These are phyloP conservation scores for Cryoendolithus antarcticus DNA, from an alignment of 2,329 filamentous ascomycete genomes.

Conservation along the genomic window DNA sequence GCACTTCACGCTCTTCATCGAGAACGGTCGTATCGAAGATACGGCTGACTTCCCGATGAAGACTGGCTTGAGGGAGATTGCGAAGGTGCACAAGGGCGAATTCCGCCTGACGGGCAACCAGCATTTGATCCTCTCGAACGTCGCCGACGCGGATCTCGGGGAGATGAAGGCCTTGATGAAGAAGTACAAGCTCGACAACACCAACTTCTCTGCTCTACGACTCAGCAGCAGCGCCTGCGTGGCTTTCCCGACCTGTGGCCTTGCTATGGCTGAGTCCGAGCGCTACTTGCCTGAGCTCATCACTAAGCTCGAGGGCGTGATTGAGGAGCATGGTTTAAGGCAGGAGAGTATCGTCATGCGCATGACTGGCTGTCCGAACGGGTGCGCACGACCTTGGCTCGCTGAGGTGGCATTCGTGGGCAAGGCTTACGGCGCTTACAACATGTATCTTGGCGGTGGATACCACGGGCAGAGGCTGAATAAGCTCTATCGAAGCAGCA, in stretches of 20 bases:
- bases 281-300: constrained; percentile 90
- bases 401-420: constrained; percentile 96
- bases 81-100: constrained; percentile 85
- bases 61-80: constrained; percentile 85
- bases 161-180: constrained; percentile 71
- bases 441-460: constrained; percentile 97
- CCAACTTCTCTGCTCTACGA: constrained; percentile 79
- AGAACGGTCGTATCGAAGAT: constrained; percentile 95
- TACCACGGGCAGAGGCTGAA: constrained; percentile 95
- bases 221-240: constrained; percentile 91
- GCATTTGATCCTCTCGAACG: constrained; percentile 84
- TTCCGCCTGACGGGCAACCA: constrained; percentile 97
- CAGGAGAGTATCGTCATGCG: constrained; percentile 98
- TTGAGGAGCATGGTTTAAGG: constrained; percentile 80
- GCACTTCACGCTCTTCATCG: constrained; percentile 99
- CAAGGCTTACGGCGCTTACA: constrained; percentile 94
- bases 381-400: constrained; percentile 90
- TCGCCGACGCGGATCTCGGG: constrained; percentile 67
- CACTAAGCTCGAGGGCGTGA: constrained; percentile 71
- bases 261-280: constrained; percentile 97
- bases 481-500: constrained; percentile 87
- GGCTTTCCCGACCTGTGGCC: constrained; percentile 94
- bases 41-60: constrained; percentile 97
- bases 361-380: constrained; percentile 98
- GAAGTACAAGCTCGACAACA: constrained; percentile 95